Evolutionary conservation across 495 filamentous ascomycete species (phyloP), one percentile per base, ranked within the genome.

Genomic region (Amorphotheca resinae): DNA sequence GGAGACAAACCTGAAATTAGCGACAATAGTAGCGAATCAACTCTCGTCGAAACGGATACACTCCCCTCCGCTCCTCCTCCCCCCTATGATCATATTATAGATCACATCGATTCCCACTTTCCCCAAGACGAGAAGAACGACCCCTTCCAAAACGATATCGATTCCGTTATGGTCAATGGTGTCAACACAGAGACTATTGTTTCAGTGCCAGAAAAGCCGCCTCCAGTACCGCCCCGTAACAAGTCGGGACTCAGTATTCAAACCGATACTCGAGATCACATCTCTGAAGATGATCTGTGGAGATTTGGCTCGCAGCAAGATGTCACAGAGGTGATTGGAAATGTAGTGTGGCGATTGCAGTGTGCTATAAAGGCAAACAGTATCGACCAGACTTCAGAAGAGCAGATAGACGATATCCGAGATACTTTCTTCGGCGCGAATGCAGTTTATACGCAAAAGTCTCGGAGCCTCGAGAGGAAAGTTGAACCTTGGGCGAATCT

Each of bases 301-400:
- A 75, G 80, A 57, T 67, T 76, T 51, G 70, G 72, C 15, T 70
- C 76, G 18, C 75, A 88, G 55, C 89, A 95, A 64, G 91, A 98
- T 64, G 91, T 94, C 5, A 87, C 83, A 8, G 91, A 98, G 59
- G 88, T 94, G 28, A 88, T 95, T 58, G 85, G 85, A 30, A 88
- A 91, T 56, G 79, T 93, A 17, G 72, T 93, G 26, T 87, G 88
- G 50, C 83, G 89, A 30, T 69, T 95, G n/a, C 79, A 85, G 55
- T 86, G 84, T 48, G 88, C 87, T 3, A 87, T 95, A 53, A 78
- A 74, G 48, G 71, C 86, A 26, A 63, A 66, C 4, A 61, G 63
- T 1, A 61, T 78, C 41, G 76, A 74, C 21, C 45, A 49, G 5
- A 58, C 69, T 9, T 69, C 76, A 31, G 81, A 80, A 5, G 81